These are phyloP conservation scores for Fraxinus anomala DNA, from an alignment of 257 asterid species.

Conservation along the genomic window DNA sequence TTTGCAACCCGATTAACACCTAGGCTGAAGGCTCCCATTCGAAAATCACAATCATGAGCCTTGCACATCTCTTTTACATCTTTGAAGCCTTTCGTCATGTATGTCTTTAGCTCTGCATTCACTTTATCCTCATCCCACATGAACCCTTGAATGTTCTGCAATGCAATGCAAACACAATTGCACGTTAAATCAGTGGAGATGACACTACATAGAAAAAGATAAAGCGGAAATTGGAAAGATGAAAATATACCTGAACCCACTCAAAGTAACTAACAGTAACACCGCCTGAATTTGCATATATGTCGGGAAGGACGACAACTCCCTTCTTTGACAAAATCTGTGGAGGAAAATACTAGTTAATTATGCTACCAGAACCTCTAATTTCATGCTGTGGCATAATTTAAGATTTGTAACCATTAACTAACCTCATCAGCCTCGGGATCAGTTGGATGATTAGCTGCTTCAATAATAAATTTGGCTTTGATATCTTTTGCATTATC, in stretches of 20 bases:
- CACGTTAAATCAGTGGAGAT: neutral
- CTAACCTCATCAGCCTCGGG: constrained; percentile 90
- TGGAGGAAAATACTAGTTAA: neutral
- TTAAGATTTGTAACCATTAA: neutral
- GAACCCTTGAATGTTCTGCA: constrained; percentile 96
- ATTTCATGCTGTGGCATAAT: neutral
- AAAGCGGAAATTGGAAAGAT: neutral
- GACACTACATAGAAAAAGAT: neutral
- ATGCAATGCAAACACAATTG: constrained; percentile 19
- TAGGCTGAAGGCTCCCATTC: constrained; percentile 94
- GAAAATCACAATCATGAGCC: constrained; percentile 65
- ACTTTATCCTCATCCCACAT: constrained; percentile 97
- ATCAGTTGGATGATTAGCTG: constrained; percentile 89
- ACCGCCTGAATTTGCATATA: constrained; percentile 82
- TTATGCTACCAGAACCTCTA: neutral
- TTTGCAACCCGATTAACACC: constrained; percentile 90
- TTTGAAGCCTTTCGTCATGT: constrained; percentile 72
- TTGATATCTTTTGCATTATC: constrained; percentile 76
- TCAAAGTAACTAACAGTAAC: constrained; percentile 86
- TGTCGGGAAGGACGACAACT: constrained; percentile 77
- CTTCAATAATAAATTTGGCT: constrained; percentile 82
- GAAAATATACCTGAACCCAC: constrained; percentile 77
- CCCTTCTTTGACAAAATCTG: constrained; percentile 80
- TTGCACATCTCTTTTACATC: constrained; percentile 84
- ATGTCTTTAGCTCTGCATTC: constrained; percentile 71